Base-by-base conservation (phyloP, 306 rosid species). In the Senna tora region DNA sequence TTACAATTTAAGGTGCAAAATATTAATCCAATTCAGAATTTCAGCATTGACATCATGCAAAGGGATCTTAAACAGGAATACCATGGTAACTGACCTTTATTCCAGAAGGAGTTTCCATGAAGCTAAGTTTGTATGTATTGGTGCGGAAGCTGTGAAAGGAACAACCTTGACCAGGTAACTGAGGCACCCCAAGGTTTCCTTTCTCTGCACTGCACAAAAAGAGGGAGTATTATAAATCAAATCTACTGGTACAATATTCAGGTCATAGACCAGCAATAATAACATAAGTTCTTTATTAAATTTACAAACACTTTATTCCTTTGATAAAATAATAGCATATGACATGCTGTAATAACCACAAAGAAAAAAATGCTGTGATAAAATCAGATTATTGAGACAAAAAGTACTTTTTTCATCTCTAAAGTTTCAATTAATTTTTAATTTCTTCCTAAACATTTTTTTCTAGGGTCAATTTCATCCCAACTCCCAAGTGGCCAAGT, bases 71-170 rank as follows among this genome's bases (percentile, higher is more conserved):
- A 76, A 55, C 66, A 49, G 9, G 63, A 54, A 63, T 20, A 22
- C 12, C 45, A 64, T 63, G 50, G 55, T 17, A 63, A 65, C 82
- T 30, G 7, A 89, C 97, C 96, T 94, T 94, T 58, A 94, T 71
- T 62, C 99, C 99, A 39, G 97, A 91, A 34, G 99, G 97, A 71
- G 81, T 91, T 82, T 89, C 99, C 92, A 88, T 91, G 84, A 94
- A 91, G 81, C 90, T 89, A 74, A 94, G 97, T 84, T 94, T 94
- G 85, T 89, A 94, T 7, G 97, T 86, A 69, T 94, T 94, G 22
- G 99, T 91, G 22, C 81, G 85, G 54, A 94, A 94, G 85, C 99
- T 91, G 60, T 94, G 99, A 83, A 94, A 91, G n/a, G 97, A 94
- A 75, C 99, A 94, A 53, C 99, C 99, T 82, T 94, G 96, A 51